These are phyloP conservation scores for Auriscalpium orientale DNA, from an alignment of 768 basidiomycete genomes.

Conservation along the genomic window DNA sequence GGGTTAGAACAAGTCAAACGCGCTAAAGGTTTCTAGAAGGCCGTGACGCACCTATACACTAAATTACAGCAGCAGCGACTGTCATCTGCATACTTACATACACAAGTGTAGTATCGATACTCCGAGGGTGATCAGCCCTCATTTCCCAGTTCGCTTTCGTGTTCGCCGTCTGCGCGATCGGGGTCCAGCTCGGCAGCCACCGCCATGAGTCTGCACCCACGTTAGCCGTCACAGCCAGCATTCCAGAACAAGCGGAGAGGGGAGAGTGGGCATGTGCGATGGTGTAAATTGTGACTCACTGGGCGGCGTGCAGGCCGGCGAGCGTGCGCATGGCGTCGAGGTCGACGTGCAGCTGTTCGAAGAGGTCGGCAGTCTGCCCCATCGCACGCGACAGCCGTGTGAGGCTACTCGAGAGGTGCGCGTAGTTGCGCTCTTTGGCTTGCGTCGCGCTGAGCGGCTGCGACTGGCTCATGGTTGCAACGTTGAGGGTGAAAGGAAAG, in stretches of 20 bases:
- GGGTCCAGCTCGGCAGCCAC: background rate
- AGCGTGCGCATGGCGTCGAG: slow-evolving; percentile 73
- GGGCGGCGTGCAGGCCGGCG: slow-evolving; percentile 73
- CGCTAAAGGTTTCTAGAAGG: too few species aligned
- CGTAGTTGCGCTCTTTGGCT: slow-evolving; percentile 75
- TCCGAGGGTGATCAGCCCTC: too few species aligned
- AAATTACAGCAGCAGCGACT: too few species aligned
- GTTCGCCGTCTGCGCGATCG: background rate
- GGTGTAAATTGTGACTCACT: slow-evolving; percentile 39
- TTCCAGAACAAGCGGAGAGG: background rate
- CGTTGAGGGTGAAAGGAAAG: background rate
- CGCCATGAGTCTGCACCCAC: background rate
- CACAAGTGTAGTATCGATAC: too few species aligned
- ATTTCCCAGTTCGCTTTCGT: background rate
- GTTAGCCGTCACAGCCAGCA: background rate
- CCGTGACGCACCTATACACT: too few species aligned
- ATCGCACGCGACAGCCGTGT: slow-evolving; percentile 62
- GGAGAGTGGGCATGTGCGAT: too few species aligned
- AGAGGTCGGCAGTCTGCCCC: slow-evolving; percentile 65
- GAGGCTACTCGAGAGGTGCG: slow-evolving; percentile 64
- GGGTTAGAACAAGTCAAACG: too few species aligned
- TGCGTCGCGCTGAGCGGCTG: slow-evolving; percentile 59
- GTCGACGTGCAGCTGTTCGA: slow-evolving; percentile 69
- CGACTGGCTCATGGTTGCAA: slow-evolving; percentile 16
- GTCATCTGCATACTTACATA: too few species aligned